Base-by-base conservation (phyloP, 805 yeast genomes). In the Lipomyces yamanashiensis region DNA sequence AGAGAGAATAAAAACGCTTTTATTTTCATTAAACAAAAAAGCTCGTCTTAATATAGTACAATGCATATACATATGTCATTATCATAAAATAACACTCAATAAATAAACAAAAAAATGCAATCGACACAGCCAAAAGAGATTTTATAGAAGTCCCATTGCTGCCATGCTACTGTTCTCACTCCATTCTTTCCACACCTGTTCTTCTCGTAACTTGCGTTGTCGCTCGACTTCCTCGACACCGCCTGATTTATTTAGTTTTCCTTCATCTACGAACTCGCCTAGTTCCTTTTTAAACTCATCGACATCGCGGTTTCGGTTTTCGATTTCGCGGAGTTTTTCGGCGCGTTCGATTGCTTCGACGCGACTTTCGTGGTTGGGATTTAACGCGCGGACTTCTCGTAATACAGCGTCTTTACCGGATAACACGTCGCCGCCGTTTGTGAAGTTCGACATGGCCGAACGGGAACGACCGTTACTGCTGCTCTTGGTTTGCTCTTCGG, bases 301-400 rank as follows among this genome's bases (percentile, higher is more conserved):
- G 28, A 78, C 73, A 51, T 78, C 76, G 65, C 84, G 77, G 67
- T 86, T 76, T 63, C 82, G 87, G 62, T 83, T 82, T 72, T 90
- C 96, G 68, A 82, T 85, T 70, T 85, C 85, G 71, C 98, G 82
- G 33, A 91, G 72, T 71, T 86, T 86, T 71, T 93, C 98, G 0
- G 98, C 97, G 63, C 85, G 87, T 70, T 85, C 88, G 41, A 95
- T 89, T 0, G 99, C 99, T 69, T 89, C 96, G 1, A 91, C 80
- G 56, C 99, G 81, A 45, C 85, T 79, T 47, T 90, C 90, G 73
- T 92, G 97, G 71, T 95, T 86, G 0, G 98, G 98, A 59, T 80
- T 82, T 57, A 95, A 76, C 0, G 90, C 87, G 21, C 82, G 84
- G 1, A 95, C 97, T 70, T 92, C 97, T 10, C 82, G 79, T 69